Evolutionary conservation across 805 yeast genomes (phyloP).

Genomic region (Yarrowia osloensis): DNA sequence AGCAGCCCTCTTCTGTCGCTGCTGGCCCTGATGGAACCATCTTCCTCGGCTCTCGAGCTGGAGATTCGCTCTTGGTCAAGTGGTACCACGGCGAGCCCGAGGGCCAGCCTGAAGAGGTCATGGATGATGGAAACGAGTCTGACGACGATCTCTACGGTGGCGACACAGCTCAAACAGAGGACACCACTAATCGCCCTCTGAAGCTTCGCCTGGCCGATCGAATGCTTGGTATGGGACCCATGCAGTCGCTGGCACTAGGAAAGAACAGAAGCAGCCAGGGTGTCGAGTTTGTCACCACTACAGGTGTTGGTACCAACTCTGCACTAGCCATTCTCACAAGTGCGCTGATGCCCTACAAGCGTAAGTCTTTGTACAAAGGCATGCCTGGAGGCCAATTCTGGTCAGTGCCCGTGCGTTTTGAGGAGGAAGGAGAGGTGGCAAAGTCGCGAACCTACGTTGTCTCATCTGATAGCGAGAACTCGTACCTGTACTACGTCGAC

Average conservation of each 20-base stretch:
- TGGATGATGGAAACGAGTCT: conserved; percentile 21
- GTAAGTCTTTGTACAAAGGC: conserved; percentile 1
- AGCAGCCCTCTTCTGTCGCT: conserved; percentile 18
- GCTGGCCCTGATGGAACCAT: conserved; percentile 6
- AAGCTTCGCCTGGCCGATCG: conserved; percentile 53
- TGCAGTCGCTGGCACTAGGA: conserved; percentile 68
- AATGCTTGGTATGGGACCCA: conserved; percentile 70
- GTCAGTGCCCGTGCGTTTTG: conserved; percentile 7
- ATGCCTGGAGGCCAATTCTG: conserved; percentile 24
- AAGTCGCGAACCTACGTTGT: conserved; percentile 20
- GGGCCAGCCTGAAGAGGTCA: neutral
- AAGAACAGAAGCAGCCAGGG: conserved; percentile 66
- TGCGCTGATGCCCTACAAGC: conserved; percentile 12
- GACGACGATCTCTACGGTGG: conserved; percentile 21
- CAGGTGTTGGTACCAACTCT: conserved; percentile 62
- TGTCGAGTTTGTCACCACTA: conserved; percentile 65
- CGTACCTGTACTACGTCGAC: conserved; percentile 3
- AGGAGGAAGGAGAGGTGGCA: conserved; percentile 23
- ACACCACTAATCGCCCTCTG: conserved; percentile 11
- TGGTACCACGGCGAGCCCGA: conserved; percentile 18
- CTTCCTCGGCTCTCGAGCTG: conserved; percentile 21
- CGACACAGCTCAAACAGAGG: neutral
- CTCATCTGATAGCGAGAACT: conserved; percentile 5
- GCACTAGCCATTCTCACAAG: conserved; percentile 54
- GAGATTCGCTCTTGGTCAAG: conserved; percentile 15